These are phyloP conservation scores for Sphaerulina musiva DNA, from an alignment of 2,329 filamentous ascomycete genomes.

Conservation along the genomic window DNA sequence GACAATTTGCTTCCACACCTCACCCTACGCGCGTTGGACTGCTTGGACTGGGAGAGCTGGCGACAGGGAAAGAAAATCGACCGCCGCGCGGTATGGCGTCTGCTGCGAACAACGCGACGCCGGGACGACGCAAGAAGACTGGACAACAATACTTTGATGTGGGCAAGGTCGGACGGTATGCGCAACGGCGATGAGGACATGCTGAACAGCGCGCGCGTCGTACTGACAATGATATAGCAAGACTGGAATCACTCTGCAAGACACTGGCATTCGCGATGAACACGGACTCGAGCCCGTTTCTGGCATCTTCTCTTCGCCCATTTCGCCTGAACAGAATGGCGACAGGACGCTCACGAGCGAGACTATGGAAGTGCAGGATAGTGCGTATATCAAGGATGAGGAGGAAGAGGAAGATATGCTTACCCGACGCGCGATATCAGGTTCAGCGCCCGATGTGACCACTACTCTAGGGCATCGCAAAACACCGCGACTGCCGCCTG, in stretches of 20 bases:
- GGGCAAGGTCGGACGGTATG: constrained; percentile 33
- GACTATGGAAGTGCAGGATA: constrained; percentile 55
- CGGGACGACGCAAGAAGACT: constrained; percentile 26
- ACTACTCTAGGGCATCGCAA: constrained; percentile 38
- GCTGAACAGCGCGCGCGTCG: not conserved
- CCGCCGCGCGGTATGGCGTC: constrained; percentile 28
- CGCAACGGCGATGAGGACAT: not conserved
- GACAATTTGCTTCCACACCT: constrained; percentile 2
- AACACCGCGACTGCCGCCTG: constrained; percentile 45
- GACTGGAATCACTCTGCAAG: constrained; percentile 76
- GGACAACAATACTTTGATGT: constrained; percentile 34
- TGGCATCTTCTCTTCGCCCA: constrained; percentile 79
- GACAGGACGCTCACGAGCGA: constrained; percentile 24
- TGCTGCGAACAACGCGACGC: constrained; percentile 22
- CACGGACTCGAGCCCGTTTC: constrained; percentile 86
- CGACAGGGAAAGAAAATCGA: constrained; percentile 28
- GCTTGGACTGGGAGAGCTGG: constrained; percentile 18
- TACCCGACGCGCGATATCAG: constrained; percentile 30
- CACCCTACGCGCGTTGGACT: constrained; percentile 8
- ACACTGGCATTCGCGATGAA: constrained; percentile 76
- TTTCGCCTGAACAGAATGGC: constrained; percentile 37
- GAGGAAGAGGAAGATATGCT: constrained; percentile 11
- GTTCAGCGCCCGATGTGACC: constrained; percentile 46
- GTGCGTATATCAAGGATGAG: constrained; percentile 38
- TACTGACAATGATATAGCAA: constrained; percentile 53